These are phyloP conservation scores for Paraphoma chrysanthemicola DNA, from an alignment of 2,329 filamentous ascomycete species.

Conservation along the genomic window DNA sequence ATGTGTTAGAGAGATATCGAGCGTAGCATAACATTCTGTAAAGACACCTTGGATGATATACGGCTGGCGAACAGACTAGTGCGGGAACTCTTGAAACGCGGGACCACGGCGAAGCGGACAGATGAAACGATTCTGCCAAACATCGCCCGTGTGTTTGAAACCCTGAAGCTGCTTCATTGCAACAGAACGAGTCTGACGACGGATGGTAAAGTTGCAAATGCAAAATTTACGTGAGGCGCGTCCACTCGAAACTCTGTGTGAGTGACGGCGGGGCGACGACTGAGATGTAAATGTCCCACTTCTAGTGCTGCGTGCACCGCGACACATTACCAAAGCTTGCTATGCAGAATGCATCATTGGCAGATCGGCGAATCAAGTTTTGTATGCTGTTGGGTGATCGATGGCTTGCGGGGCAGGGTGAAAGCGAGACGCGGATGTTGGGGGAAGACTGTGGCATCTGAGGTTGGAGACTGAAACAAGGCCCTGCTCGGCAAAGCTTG, in stretches of 20 bases:
- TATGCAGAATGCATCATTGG: too few species aligned
- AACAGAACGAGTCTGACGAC: not conserved
- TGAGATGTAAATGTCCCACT: too few species aligned
- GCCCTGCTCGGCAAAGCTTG: not conserved
- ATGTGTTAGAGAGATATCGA: not conserved
- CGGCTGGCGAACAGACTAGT: not conserved
- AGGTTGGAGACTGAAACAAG: constrained; percentile 2
- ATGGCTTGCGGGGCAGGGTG: not conserved
- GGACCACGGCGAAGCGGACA: constrained; percentile 20
- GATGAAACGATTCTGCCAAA: constrained; percentile 31
- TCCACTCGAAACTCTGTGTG: too few species aligned
- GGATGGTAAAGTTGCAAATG: too few species aligned
- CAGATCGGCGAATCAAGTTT: too few species aligned
- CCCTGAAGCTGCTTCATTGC: not conserved
- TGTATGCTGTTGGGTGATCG: too few species aligned
- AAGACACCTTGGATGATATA: not conserved
- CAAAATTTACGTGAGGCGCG: too few species aligned
- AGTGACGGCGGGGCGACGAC: too few species aligned
- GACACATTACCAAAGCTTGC: too few species aligned
- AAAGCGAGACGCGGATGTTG: not conserved
- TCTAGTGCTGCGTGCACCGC: too few species aligned
- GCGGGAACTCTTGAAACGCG: constrained; percentile 25
- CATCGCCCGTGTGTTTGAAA: constrained; percentile 6
- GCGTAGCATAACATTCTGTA: not conserved
- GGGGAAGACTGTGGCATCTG: not conserved